These are phyloP conservation scores for Ophiocordyceps camponoti-leonardi DNA, from an alignment of 2,329 filamentous ascomycete species.

Conservation along the genomic window DNA sequence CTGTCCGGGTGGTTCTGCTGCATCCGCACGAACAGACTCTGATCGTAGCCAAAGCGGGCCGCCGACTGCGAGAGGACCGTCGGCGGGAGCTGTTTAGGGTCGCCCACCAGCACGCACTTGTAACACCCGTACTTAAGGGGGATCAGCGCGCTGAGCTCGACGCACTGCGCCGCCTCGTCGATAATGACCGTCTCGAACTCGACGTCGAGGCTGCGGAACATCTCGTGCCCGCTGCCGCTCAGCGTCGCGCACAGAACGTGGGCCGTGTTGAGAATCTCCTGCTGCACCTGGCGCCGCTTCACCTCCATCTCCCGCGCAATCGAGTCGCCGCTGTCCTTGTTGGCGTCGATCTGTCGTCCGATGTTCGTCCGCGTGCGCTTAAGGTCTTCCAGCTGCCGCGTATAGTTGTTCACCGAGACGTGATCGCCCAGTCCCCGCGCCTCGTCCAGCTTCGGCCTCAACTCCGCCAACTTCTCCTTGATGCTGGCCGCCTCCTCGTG, in stretches of 20 bases:
- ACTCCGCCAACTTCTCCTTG: slow-evolving; percentile 54
- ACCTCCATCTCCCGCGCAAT: slow-evolving; percentile 74
- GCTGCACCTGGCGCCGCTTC: slow-evolving; percentile 66
- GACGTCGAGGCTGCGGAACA: slow-evolving; percentile 86
- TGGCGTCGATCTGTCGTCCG: slow-evolving; percentile 68
- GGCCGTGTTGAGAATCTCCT: slow-evolving; percentile 76
- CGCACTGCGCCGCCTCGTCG: slow-evolving; percentile 94
- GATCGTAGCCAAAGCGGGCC: slow-evolving; percentile 84
- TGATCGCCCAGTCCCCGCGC: slow-evolving; percentile 39
- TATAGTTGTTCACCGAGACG: slow-evolving; percentile 33
- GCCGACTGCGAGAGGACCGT: slow-evolving; percentile 92
- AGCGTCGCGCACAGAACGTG: slow-evolving; percentile 92
- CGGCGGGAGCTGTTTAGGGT: slow-evolving; percentile 91
- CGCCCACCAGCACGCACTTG: slow-evolving; percentile 93
- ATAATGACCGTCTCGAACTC: slow-evolving; percentile 98
- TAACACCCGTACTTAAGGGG: slow-evolving; percentile 93
- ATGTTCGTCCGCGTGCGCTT: slow-evolving; percentile 59
- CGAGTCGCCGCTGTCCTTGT: slow-evolving; percentile 72
- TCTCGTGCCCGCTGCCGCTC: slow-evolving; percentile 90
- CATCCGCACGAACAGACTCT: slow-evolving; percentile 97
- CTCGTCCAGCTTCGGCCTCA: slow-evolving; percentile 56
- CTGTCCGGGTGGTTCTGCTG: slow-evolving; percentile 78
- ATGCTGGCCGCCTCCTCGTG: slow-evolving; percentile 51
- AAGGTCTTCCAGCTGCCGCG: slow-evolving; percentile 61
- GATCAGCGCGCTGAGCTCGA: slow-evolving; percentile 90